Evolutionary conservation across 2,329 filamentous ascomycete species (phyloP), one percentile per base, ranked within the genome.

Genomic region (Colletotrichum horii): DNA sequence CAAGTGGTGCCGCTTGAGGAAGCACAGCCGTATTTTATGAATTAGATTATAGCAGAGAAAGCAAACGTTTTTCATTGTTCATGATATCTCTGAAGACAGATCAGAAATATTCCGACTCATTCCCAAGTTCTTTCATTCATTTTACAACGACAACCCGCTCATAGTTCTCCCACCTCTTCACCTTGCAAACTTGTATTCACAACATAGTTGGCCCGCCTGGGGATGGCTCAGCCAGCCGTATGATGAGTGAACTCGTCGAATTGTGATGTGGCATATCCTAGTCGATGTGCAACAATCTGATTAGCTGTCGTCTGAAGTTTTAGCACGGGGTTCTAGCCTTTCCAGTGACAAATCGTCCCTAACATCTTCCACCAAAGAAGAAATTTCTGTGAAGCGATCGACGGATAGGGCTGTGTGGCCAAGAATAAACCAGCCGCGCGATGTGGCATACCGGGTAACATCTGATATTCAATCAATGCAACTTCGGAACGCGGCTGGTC

Each of bases 241-340:
- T 14, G 1, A 4, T 22, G n/a, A 22, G 3, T 52, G n/a, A 22
- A 14, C 3, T 8, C 2, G 1, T 12, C 12, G 2, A 22, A 22
- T 14, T 2, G n/a, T 22, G 43, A 14, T 22, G 14, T 12, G 1
- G n/a, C 43, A 52, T n/a, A 52, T 52, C 43, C 43, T 6, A 22
- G 43, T 52, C 11, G 11, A 22, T 4, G 43, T 7, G 43, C 6
- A 52, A 8, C 22, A 52, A 4, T 48, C 43, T 52, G 11, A 52
- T 52, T 52, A 52, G 3, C 43, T 52, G 43, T 52, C 43, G 43
- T 52, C 43, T 52, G n/a, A 52, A 52, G 11, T 22, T 14, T 14
- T 8, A 0, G n/a, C n/a, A 8, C 11, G 11, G n/a, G 6, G 12
- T 22, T 22, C 43, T 8, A 52, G 43, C 6, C 43, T 14, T 22